Percentiles rank a stretch among this genome's conserved stretches.
phyloP scores from a whole-genome alignment of 2,329 filamentous ascomycete species.

The Calonectria multiphialidica region DNA sequence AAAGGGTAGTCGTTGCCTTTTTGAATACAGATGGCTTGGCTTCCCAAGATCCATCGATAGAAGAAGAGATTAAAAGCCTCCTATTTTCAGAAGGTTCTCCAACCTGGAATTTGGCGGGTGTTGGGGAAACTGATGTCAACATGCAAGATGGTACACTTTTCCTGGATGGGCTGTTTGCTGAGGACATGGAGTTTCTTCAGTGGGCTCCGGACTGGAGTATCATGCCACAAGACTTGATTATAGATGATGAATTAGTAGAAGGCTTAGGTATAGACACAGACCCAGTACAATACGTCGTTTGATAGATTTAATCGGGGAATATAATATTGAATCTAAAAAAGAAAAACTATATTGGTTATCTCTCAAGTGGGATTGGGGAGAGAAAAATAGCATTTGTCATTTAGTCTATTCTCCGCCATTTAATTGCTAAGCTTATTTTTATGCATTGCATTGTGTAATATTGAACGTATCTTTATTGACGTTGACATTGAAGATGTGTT shows the following conservation, averaged over 20 bases:
- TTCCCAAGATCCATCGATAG: background rate
- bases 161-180: background rate
- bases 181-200: background rate
- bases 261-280: background rate
- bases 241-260: background rate
- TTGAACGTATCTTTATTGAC: no score
- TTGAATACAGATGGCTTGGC: background rate
- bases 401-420: no score
- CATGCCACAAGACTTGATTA: background rate
- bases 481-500: no score
- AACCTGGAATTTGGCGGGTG: background rate
- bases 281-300: background rate
- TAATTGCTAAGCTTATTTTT: no score
- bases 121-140: background rate
- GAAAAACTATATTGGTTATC: no score
- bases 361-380: no score
- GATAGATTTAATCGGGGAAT: background rate
- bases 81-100: background rate
- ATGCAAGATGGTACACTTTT: background rate
- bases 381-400: no score
- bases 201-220: slow-evolving; percentile 1
- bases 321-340: no score
- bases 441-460: no score
- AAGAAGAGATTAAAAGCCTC: background rate
- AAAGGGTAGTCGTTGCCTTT: background rate